Base-by-base conservation (phyloP, 2,329 filamentous ascomycete species). In the Knoxdaviesia capensis region DNA sequence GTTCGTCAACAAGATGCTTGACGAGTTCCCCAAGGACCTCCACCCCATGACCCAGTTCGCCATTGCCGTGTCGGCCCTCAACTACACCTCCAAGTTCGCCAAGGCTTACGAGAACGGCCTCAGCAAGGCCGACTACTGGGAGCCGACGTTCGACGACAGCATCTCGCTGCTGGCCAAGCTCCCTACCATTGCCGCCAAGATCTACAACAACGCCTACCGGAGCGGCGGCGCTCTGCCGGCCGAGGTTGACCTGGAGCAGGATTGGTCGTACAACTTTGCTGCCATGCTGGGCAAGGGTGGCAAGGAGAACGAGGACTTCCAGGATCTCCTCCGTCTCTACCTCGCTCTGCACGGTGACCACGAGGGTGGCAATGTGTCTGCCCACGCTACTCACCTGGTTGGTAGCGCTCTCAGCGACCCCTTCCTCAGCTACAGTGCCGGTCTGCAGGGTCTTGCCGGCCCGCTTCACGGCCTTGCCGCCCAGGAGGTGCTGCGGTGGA, bases 1-100 rank as follows among this genome's bases (percentile, higher is more conserved):
- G 37, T 92, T 92, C 52, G 79, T 96, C 51, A 72, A 76, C 56
- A 79, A 84, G 61, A 79, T 96, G 74, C 77, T 96, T 46, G 84
- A 93, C 61, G 70, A 76, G 53, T 93, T 96, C 62, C 88, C 90
- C 48, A 78, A 64, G 50, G 80, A 88, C 56, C 76, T 96, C 44
- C 90, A 98, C 62, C 90, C 90, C 45, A 98, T 98, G 90, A 96
- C 90, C 7, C 88, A 96, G 60, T 88, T 98, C 52, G 80, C 88
- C 50, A 90, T 92, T 52, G 86, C 87, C 38, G 90, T 96, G 42
- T 88, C 86, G 11, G 83, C 90, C n/a, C 72, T 98, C 47, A 94
- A 93, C 65, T 84, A 94, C 59, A 86, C 86, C 51, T 94, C 85
- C 53, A 76, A 80, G 55, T 98, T 98, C 52, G 90, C 88, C 48